A percentile compares a stretch with the other conserved stretches of the same genome.
These are phyloP conservation scores for Calonectria pauciramosa DNA, from an alignment of 2,329 filamentous ascomycete genomes.

Conservation along the genomic window DNA sequence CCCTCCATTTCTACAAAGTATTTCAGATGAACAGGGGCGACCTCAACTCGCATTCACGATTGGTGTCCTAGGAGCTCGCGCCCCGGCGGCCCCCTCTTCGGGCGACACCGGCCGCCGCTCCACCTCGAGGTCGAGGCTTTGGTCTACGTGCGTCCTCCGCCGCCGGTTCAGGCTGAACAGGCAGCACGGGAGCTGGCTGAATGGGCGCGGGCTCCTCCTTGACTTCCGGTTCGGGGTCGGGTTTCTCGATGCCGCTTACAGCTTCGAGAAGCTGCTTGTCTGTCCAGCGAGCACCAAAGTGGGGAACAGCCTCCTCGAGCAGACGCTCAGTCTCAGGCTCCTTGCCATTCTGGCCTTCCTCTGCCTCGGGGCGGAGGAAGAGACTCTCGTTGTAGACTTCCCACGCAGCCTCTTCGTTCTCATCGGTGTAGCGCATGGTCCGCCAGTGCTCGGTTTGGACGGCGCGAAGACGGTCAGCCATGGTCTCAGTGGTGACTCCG, in stretches of 20 bases:
- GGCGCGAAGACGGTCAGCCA: constrained; percentile 79
- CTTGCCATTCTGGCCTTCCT: constrained; percentile 35
- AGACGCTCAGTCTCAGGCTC: constrained; percentile 29
- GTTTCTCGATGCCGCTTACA: constrained; percentile 59
- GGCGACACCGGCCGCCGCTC: constrained; percentile 39
- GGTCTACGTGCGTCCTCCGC: constrained; percentile 47
- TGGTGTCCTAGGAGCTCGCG: constrained; percentile 33
- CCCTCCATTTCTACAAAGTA: neutral
- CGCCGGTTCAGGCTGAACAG: constrained; percentile 29
- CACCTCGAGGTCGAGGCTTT: constrained; percentile 44
- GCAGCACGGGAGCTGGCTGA: constrained; percentile 34
- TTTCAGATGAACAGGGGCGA: constrained; percentile 5
- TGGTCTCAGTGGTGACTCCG: constrained; percentile 76
- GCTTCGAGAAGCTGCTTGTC: constrained; percentile 61
- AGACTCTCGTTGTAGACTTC: constrained; percentile 81
- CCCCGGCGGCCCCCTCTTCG: constrained; percentile 47
- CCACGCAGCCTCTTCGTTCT: constrained; percentile 83
- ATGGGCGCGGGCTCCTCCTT: constrained; percentile 47
- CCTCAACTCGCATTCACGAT: constrained; percentile 32
- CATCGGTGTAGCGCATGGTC: constrained; percentile 83
- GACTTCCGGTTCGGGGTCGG: constrained; percentile 43
- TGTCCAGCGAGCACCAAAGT: constrained; percentile 58
- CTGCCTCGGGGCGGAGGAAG: constrained; percentile 52
- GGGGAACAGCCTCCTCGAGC: constrained; percentile 55
- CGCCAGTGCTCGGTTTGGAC: constrained; percentile 90